Base-by-base conservation (phyloP, 2,329 filamentous ascomycete species). In the Fusarium succisae region DNA sequence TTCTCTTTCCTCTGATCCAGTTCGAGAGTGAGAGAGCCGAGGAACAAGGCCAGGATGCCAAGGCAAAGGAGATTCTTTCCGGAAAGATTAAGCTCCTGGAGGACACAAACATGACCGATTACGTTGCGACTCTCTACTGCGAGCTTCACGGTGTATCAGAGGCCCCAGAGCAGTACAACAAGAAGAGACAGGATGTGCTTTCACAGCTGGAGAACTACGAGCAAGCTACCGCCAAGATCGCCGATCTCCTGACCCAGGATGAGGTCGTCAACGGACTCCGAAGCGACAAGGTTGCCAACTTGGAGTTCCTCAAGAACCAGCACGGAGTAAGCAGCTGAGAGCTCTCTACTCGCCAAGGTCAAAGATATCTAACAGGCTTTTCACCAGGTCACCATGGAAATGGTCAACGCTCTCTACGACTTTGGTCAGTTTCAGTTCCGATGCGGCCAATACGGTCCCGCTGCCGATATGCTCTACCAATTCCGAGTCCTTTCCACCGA, bases 101-200 rank as follows among this genome's bases (percentile, higher is more conserved):
- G 87, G 92, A 95, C 83, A 98, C 96, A 80, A 98, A 98, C 88
- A 99, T 99, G 96, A 96, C 93, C 80, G 96, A 99, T 85, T 99
- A 97, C 83, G 94, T 98, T 62, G 95, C 95, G 81, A 93, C 92
- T 80, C 87, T 99, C 77, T 94, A 97, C 88, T 93, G 93, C 82
- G 93, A 98, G 81, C 91, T 99, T 76, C 91, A 98, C 86, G 89
- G 92, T 78, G 90, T 94, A 74, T 88, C 93, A 69, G 89, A 94
- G 72, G 87, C 93, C 62, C 95, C 96, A 57, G 89, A 92, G 73
- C 95, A 98, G 84, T 98, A 95, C 84, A 90, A 91, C 79, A 91
- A 93, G 83, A 97, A 96, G 91, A 90, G 94, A 81, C 93, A 98
- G 83, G 92, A 95, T 81, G 95, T 98, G 71, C 86, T 98, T 79